Conservation (phyloP, 352 stramenopile species). For the Globisporangium recalcitrans region DNA sequence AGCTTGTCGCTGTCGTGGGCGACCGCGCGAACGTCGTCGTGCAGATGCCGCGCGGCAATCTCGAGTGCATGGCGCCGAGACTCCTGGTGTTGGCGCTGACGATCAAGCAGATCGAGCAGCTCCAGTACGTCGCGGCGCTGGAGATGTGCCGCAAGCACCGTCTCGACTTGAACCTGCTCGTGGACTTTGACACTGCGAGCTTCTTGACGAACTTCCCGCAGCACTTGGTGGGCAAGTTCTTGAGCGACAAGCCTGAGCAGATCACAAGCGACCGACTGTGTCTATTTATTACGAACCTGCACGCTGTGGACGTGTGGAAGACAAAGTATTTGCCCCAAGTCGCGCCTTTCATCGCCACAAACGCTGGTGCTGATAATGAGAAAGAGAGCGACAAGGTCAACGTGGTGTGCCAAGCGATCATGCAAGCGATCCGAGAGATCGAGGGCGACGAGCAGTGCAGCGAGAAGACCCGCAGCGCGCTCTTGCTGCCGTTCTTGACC, state of each 20-base stretch:
- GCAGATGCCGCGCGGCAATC: conserved; percentile 73
- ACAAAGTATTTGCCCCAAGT: conserved; percentile 55
- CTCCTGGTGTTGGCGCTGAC: conserved; percentile 53
- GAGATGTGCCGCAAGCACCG: conserved; percentile 75
- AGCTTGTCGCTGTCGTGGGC: conserved; percentile 49
- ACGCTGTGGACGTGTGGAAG: conserved; percentile 60
- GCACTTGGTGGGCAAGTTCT: conserved; percentile 28
- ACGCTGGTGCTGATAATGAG: not conserved
- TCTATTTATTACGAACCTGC: conserved; percentile 72
- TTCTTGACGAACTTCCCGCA: conserved; percentile 36
- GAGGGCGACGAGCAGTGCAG: conserved; percentile 18
- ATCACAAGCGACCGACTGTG: conserved; percentile 62
- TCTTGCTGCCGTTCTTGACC: conserved; percentile 65
- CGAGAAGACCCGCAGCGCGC: conserved; percentile 17
- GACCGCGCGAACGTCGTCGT: conserved; percentile 55
- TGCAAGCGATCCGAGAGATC: conserved; percentile 29
- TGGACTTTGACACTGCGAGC: conserved; percentile 44
- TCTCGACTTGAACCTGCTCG: conserved; percentile 72
- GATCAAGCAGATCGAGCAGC: conserved; percentile 32
- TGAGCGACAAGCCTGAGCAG: conserved; percentile 22
- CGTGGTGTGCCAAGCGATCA: conserved; percentile 43
- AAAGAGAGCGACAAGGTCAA: conserved; percentile 39
- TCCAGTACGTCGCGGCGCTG: conserved; percentile 42
- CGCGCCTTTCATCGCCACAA: conserved; percentile 21
- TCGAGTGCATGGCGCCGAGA: conserved; percentile 60